Evolutionary conservation across 805 yeast genomes (phyloP).

Genomic region (Starmerella apicola): DNA sequence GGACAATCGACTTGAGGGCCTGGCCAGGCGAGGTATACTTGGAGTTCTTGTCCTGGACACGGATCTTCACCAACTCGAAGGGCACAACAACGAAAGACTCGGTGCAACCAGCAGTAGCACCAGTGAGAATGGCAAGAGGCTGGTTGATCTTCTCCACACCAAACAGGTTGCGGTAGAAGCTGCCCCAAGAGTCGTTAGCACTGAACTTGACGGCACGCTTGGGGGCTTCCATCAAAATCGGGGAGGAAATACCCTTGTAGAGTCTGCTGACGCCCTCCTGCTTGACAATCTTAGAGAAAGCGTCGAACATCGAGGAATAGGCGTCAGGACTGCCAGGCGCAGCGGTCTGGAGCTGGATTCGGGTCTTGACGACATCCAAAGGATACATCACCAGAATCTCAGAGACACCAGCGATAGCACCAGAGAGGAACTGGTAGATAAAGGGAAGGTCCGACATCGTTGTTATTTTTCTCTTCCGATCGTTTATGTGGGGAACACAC

Average conservation of each 20-base stretch:
- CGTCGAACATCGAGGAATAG: slow-evolving; percentile 74
- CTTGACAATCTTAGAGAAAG: slow-evolving; percentile 68
- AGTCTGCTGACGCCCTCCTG: slow-evolving; percentile 75
- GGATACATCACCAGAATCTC: slow-evolving; percentile 95
- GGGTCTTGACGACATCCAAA: slow-evolving; percentile 89
- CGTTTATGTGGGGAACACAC: no score
- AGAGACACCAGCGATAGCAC: slow-evolving; percentile 94
- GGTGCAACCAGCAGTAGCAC: slow-evolving; percentile 97
- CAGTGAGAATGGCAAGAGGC: slow-evolving; percentile 75
- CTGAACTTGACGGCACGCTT: slow-evolving; percentile 98
- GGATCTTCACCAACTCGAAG: slow-evolving; percentile 87
- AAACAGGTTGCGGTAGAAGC: slow-evolving; percentile 58
- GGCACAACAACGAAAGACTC: slow-evolving; percentile 97
- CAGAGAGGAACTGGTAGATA: slow-evolving; percentile 78
- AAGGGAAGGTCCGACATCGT: slow-evolving; percentile 47
- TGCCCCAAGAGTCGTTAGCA: slow-evolving; percentile 94
- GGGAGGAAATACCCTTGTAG: slow-evolving; percentile 91
- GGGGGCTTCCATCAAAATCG: slow-evolving; percentile 98
- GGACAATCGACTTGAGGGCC: slow-evolving; percentile 60
- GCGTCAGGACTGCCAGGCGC: slow-evolving; percentile 33
- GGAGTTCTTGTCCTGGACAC: slow-evolving; percentile 80
- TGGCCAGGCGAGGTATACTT: slow-evolving; percentile 75
- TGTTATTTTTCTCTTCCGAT: no score
- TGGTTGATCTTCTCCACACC: slow-evolving; percentile 64
- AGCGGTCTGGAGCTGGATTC: slow-evolving; percentile 75